Evolutionary conservation across 2,329 filamentous ascomycete species (phyloP).

Genomic region (Decorospora gaudefroyi): DNA sequence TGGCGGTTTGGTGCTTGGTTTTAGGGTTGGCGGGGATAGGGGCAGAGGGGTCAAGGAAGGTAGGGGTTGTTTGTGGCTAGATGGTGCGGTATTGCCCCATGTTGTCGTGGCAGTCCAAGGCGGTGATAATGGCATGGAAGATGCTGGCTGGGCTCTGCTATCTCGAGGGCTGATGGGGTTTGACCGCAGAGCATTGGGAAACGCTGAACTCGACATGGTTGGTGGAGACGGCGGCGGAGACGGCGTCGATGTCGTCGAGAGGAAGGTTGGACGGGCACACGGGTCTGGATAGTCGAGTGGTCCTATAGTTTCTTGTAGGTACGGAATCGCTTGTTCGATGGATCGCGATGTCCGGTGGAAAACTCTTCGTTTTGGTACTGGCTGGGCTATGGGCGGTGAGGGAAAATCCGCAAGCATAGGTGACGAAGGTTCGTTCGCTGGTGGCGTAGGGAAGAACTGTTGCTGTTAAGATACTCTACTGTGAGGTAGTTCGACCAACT

Average conservation of each 20-base stretch:
- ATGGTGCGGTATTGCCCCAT: constrained; percentile 9
- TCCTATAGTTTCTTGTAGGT: constrained; percentile 17
- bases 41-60: constrained; percentile 38
- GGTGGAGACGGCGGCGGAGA: constrained; percentile 40
- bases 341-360: constrained; percentile 27
- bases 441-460: constrained; percentile 37
- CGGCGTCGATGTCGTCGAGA: constrained; percentile 42
- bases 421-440: constrained; percentile 16
- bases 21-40: constrained; percentile 41
- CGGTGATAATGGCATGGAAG: constrained; percentile 32
- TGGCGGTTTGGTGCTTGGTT: constrained; percentile 42
- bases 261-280: constrained; percentile 38
- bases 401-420: constrained; percentile 14
- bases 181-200: constrained; percentile 33
- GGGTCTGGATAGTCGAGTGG: constrained; percentile 19
- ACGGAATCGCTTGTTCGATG: constrained; percentile 22
- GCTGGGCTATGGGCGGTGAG: constrained; percentile 26
- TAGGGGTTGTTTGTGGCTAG: constrained; percentile 27
- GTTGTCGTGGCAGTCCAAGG: constrained; percentile 29
- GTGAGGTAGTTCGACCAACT: background rate
- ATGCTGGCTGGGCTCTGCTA: constrained; percentile 24
- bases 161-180: constrained; percentile 23
- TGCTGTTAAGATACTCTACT: constrained; percentile 16
- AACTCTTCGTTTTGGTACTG: constrained; percentile 17
- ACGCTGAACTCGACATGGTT: constrained; percentile 28